These are phyloP conservation scores for Flagelloscypha sp. DNA, from an alignment of 768 basidiomycete species.

Conservation along the genomic window DNA sequence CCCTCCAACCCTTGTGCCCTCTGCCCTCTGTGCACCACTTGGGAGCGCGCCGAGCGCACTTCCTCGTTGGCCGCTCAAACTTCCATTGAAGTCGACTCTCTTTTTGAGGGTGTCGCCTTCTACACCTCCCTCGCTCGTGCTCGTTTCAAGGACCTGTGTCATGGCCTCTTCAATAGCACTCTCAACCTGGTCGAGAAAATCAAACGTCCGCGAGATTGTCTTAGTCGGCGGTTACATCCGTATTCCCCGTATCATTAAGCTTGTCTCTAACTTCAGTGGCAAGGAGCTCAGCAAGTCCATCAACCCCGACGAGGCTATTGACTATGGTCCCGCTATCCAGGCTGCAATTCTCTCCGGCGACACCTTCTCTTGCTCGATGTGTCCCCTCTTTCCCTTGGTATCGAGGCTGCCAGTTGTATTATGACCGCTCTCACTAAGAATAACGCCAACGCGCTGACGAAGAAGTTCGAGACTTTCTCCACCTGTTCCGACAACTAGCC, in stretches of 20 bases:
- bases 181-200: slow-evolving; percentile 41
- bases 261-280: slow-evolving; percentile 67
- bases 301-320: slow-evolving; percentile 99
- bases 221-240: slow-evolving; percentile 60
- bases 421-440: slow-evolving; percentile 33
- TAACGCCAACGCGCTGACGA: slow-evolving; percentile 27
- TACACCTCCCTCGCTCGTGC: slow-evolving; percentile 48
- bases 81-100: slow-evolving; percentile 43
- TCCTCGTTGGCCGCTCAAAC: slow-evolving; percentile 43
- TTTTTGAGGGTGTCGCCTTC: slow-evolving; percentile 48
- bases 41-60: slow-evolving; percentile 45
- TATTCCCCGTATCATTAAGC: slow-evolving; percentile 62
- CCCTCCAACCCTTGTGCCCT: slow-evolving; percentile 38
- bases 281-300: slow-evolving; percentile 99
- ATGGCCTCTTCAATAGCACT: slow-evolving; percentile 35
- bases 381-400: slow-evolving; percentile 96
- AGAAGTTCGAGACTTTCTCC: slow-evolving; percentile 23
- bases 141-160: slow-evolving; percentile 41
- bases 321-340: slow-evolving; percentile 99
- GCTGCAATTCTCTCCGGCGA: slow-evolving; percentile 98
- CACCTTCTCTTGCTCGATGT: slow-evolving; percentile 98
- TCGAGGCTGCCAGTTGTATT: slow-evolving; percentile 53
- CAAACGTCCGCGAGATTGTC: slow-evolving; percentile 33
- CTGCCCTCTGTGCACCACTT: slow-evolving; percentile 41
- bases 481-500: too few relatives aligned